Conservation (phyloP, 1,284 basidiomycete genomes). For the Mrakiaceae sp. region DNA sequence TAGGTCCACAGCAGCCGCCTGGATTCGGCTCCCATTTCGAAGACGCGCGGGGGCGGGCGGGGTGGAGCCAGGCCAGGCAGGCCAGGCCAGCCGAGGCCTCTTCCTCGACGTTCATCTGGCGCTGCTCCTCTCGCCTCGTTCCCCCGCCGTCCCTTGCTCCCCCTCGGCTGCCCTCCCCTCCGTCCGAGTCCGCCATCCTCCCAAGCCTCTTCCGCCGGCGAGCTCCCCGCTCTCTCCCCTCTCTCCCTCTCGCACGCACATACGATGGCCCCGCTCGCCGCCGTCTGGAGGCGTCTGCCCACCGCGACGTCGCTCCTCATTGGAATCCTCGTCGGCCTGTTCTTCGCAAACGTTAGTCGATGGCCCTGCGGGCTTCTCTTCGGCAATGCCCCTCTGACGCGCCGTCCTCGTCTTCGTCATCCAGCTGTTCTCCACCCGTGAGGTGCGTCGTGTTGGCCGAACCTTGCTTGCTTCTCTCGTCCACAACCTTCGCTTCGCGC, state of each 20-base stretch:
- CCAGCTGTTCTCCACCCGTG: background rate
- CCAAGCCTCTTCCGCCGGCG: background rate
- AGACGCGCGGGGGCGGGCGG: too few species aligned
- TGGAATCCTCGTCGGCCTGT: conserved; percentile 35
- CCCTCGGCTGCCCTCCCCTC: background rate
- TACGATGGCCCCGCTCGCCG: conserved; percentile 9
- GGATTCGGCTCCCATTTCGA: too few species aligned
- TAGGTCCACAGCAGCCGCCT: too few species aligned
- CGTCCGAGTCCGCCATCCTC: background rate
- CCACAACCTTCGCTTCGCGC: background rate
- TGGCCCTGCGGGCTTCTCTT: conserved; percentile 3
- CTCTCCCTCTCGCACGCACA: background rate
- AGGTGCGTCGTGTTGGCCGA: background rate
- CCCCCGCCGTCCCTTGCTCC: background rate
- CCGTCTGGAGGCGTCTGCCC: conserved; percentile 23
- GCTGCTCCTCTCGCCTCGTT: background rate
- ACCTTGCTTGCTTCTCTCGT: too few species aligned
- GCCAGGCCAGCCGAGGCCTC: too few species aligned
- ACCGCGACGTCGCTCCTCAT: conserved; percentile 34
- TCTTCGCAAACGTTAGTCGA: conserved; percentile 33
- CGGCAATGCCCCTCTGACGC: background rate
- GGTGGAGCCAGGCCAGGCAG: too few species aligned
- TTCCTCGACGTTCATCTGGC: background rate
- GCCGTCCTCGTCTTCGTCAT: background rate
- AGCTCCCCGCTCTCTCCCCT: background rate